Conservation (phyloP, 2,329 filamentous ascomycete genomes). For the Verticillium klebahnii region DNA sequence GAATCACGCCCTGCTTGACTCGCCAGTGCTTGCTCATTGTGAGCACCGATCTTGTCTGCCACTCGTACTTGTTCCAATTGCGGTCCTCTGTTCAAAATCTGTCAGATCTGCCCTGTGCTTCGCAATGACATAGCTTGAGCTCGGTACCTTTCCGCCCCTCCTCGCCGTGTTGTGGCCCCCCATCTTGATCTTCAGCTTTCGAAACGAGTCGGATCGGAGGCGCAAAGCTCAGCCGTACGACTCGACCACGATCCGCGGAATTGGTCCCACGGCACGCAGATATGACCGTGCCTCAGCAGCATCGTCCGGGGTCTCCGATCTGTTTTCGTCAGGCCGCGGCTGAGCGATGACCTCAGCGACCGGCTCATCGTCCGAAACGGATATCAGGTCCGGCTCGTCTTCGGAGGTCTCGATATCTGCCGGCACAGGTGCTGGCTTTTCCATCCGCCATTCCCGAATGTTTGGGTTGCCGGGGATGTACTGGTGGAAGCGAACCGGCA, state of each 20-base stretch:
- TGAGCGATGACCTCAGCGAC: background rate
- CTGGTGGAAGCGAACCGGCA: background rate
- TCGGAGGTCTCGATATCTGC: background rate
- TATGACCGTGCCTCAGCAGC: background rate
- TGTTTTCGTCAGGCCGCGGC: background rate
- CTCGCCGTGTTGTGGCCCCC: background rate
- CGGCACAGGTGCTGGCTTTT: background rate
- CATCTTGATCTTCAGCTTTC: background rate
- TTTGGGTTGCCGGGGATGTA: background rate
- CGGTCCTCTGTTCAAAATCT: background rate
- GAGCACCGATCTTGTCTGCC: background rate
- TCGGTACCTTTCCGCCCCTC: background rate
- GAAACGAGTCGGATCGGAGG: background rate
- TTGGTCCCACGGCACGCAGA: background rate
- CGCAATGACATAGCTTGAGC: background rate
- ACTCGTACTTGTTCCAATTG: background rate
- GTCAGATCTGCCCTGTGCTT: background rate
- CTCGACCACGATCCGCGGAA: background rate
- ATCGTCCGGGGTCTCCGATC: background rate
- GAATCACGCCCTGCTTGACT: background rate
- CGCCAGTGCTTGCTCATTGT: background rate
- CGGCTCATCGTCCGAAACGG: background rate
- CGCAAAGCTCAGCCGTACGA: background rate
- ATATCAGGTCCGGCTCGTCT: background rate
- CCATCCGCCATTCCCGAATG: background rate